These are phyloP conservation scores for Venturia oleaginea DNA, from an alignment of 2,329 filamentous ascomycete genomes.

Conservation along the genomic window DNA sequence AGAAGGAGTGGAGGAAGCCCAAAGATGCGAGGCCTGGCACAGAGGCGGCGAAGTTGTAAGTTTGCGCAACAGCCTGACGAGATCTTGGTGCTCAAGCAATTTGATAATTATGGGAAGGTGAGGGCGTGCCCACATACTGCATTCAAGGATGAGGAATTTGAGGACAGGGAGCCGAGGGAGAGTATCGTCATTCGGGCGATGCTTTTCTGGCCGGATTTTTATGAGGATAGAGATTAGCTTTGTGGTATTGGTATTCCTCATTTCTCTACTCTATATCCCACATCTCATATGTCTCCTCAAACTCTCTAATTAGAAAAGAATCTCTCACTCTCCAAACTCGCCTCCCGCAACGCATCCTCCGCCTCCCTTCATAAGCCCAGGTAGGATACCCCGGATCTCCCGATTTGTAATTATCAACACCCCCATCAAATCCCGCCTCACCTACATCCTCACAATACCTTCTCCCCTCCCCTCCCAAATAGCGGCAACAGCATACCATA, in stretches of 20 bases:
- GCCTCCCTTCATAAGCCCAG: slow-evolving; percentile 30
- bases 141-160: slow-evolving; percentile 11
- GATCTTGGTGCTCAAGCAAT: slow-evolving; percentile 13
- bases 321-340: slow-evolving; percentile 20
- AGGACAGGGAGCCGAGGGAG: slow-evolving; percentile 10
- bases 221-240: background rate
- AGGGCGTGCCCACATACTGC: slow-evolving; percentile 14
- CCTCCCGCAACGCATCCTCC: too few relatives aligned
- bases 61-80: slow-evolving; percentile 11
- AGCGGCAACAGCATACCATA: too few relatives aligned
- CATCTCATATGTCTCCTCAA: background rate
- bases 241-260: background rate
- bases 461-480: slow-evolving; percentile 40
- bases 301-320: too few relatives aligned
- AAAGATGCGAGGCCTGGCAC: too few relatives aligned
- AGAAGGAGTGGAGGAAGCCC: too few relatives aligned
- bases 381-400: slow-evolving; percentile 21
- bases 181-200: slow-evolving; percentile 14
- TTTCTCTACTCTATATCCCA: background rate
- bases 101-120: slow-evolving; percentile 13
- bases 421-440: slow-evolving; percentile 22
- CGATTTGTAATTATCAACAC: slow-evolving; percentile 12
- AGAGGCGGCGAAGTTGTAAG: too few relatives aligned
- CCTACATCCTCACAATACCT: slow-evolving; percentile 37
- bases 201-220: slow-evolving; percentile 1